phyloP scores from a whole-genome alignment of 148 eudicot species.

The Hydrangea macrophylla region DNA sequence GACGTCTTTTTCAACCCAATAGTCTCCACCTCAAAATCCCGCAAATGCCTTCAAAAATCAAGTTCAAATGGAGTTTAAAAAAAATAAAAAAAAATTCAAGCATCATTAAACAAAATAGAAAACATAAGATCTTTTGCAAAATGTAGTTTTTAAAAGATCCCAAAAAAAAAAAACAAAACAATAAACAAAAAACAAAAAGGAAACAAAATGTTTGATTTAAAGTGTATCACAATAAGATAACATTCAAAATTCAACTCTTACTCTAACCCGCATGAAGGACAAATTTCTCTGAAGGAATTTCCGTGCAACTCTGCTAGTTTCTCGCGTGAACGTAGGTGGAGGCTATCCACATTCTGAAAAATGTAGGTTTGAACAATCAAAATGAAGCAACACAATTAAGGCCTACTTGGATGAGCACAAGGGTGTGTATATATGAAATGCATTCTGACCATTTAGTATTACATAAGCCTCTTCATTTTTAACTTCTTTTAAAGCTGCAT shows the following conservation, averaged over 20 bases:
- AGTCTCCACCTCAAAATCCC: slow-evolving; percentile 88
- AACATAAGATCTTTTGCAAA: neutral
- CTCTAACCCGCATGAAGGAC: slow-evolving; percentile 75
- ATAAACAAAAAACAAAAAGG: too few relatives aligned
- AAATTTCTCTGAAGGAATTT: slow-evolving; percentile 73
- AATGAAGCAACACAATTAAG: neutral
- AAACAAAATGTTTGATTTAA: neutral
- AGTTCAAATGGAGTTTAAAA: neutral
- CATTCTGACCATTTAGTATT: too few relatives aligned
- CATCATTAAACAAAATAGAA: neutral
- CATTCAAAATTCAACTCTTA: slow-evolving; percentile 34
- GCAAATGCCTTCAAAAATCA: slow-evolving; percentile 49
- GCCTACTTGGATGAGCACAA: neutral
- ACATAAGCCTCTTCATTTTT: too few relatives aligned
- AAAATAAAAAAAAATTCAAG: too few relatives aligned
- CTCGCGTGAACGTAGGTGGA: slow-evolving; percentile 80
- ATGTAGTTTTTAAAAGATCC: too few relatives aligned
- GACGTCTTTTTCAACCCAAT: slow-evolving; percentile 82
- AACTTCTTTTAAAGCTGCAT: too few relatives aligned
- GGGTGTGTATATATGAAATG: too few relatives aligned
- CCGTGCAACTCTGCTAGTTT: slow-evolving; percentile 87
- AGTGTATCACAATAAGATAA: neutral
- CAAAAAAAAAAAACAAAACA: too few relatives aligned
- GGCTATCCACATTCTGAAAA: slow-evolving; percentile 77
- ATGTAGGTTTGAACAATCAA: slow-evolving; percentile 9